Base-by-base conservation (phyloP, 2,329 filamentous ascomycete species). In the Anisogramma anomala region DNA sequence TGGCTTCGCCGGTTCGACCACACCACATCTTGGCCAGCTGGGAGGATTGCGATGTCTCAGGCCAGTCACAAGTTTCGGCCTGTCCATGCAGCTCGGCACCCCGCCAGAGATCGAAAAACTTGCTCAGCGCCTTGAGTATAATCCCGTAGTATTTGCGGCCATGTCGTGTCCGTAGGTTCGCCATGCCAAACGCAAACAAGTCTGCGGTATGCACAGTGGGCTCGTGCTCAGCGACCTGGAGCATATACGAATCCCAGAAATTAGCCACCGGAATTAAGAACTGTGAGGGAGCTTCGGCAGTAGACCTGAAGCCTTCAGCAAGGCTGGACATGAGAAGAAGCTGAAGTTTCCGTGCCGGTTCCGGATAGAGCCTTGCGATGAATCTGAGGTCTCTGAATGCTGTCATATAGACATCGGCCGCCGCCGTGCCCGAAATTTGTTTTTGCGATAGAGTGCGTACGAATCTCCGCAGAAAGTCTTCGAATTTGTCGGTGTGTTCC, bases 31-130 rank as follows among this genome's bases (percentile, higher is more conserved):
- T 26, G 20, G 45, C 41, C 34, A 35, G n/a, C 3, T 25, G 26
- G 2, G 28, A 36, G 3, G 27, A 3, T 18, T 33, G 14, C 6
- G 41, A 28, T 18, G 34, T 33, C 17, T 36, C 37, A n/a, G 14
- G 5, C 18, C 18, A 31, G 15, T 27, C 3, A 14, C 31, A 40
- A 18, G 30, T 11, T 19, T 36, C 9, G 23, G 45, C 22, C 23
- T 28, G 30, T 13, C 45, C 45, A 19, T 44, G 45, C 7, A 41
- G n/a, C 20, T 33, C 39, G 7, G 15, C 11, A 13, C 18, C 42
- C 20, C 22, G 31, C 45, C 45, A 47, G 19, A 47, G 22, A 20
- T 17, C 36, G 34, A 47, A 44, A 18, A 39, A 47, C 14, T 30
- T 17, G 14, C 37, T 4, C n/a, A 47, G 41, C 11, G 41, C 20